Evolutionary conservation across 2,329 filamentous ascomycete genomes (phyloP), one percentile per base, ranked within the genome.

Genomic region (Helicocarpus griseus): DNA sequence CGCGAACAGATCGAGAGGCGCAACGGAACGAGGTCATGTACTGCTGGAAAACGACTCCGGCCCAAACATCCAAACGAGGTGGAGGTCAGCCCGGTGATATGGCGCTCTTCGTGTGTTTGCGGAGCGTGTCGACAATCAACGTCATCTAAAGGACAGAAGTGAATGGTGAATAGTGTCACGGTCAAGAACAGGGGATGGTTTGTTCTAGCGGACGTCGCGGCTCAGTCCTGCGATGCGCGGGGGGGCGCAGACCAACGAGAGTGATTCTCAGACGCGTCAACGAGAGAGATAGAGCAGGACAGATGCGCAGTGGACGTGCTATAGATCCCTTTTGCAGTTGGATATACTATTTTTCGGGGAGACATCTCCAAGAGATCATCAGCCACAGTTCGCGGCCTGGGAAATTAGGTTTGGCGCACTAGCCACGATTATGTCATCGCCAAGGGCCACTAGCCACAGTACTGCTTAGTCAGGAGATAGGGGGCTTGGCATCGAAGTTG

Each of bases 91-190:
- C 35, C 6, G 35, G 35, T 11, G 24, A 33, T 49, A 49, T 47
- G 29, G 29, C 21, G 29, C 29, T 31, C 31, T 47, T 9, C 17
- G 31, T 24, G 26, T 36, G 31, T 21, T 24, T 47, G 7, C 24
- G 31, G n/a, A 24, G 44, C 21, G 29, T 26, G 44, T 47, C 31
- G 36, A 47, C 44, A 36, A 47, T 24, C 21, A 47, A 47, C 44
- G 29, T 47, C 44, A 47, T 47, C 44, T 47, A 47, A 35, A 45
- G 11, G 31, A 39, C 36, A n/a, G 36, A 39, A 3, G 29, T 7
- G 13, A 13, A 31, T 19, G 36, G 36, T 5, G 36, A 39, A 19
- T 19, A 19, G 17, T 8, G 17, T 19, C 36, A n/a, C 17, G 36
- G 36, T 21, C 17, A 13, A 33, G 9, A 33, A n/a, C 26, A 22